Evolutionary conservation across 2,329 filamentous ascomycete species (phyloP), one percentile per base, ranked within the genome.

Genomic region (Atkinsonella hypoxylon): DNA sequence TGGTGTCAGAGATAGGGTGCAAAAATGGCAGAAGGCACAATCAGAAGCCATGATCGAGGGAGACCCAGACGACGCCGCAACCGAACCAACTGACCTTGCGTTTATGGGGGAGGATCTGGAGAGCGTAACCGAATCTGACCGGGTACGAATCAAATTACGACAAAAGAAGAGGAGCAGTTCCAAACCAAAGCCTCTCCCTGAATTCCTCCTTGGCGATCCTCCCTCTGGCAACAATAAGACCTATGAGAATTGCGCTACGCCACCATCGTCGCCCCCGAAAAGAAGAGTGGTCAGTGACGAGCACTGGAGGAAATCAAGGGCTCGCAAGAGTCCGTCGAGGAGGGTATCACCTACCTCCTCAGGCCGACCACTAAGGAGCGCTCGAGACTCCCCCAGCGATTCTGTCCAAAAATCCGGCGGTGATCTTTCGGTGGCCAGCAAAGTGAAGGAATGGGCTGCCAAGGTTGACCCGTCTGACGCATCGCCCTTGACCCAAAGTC

Each of bases 231-330:
- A 58, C 32, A 52, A 55, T 11, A 46, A 57, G 40, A 55, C 55
- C 10, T 55, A 58, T 44, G 50, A 57, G 49, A 10, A 56, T 49
- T 36, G 51, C 49, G 49, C 55, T 47, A 50, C 51, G 58, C 68
- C 62, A 81, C 41, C 48, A 10, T 31, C 39, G 48, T 66, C 74
- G 47, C 80, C 87, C 44, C 91, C 91, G 15, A 89, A 88, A 69
- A 96, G 95, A 74, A 81, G 90, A 55, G 88, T 97, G 49, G 81
- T 96, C 54, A 96, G 90, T 64, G 91, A 97, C 69, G 85, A 87
- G 50, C 87, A 95, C 68, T 97, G 91, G 87, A 81, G 81, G 68
- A 83, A 81, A 53, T 66, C 68, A 64, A 78, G 76, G 54, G 75
- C 73, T 53, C 76, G 74, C 53, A 75, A 72, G 52, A 74, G 65